Base-by-base conservation (phyloP, 2,329 filamentous ascomycete species). In the Aspergillus chevalieri region DNA sequence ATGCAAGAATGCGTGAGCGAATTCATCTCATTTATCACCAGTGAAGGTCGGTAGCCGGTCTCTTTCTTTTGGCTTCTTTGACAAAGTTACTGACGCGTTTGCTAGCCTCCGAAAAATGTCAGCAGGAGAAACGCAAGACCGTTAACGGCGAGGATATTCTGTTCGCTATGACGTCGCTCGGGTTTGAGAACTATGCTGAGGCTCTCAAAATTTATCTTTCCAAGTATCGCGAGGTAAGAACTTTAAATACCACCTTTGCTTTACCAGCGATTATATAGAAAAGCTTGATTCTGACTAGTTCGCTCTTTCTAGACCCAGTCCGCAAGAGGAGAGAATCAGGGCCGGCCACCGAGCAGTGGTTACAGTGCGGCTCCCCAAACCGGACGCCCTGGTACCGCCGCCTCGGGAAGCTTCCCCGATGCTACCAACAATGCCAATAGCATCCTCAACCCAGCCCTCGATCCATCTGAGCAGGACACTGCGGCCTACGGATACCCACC, bases 1-100 rank as follows among this genome's bases (percentile, higher is more conserved):
- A 97, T 98, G 93, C 93, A 98, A 72, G 93, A 98, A 73, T 98
- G 93, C 67, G 93, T 98, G 51, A 96, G 91, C 83, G 93, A 98
- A 75, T 98, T 98, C 73, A 98, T 98, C 77, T 95, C 89, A 6
- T 98, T 98, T 78, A 97, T 98, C 68, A 98, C 93, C 33, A 97
- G 92, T 71, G 93, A 98, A 80, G 93, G 93, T 95, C 71, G 67
- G 86, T 76, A 5, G 8, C 22, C 15, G 38, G 14, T 46, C 34
- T 36, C 43, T 36, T 42, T 48, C n/a, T 4, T 39, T 10, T 46
- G 36, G 47, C 26, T 17, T 42, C 36, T 36, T 17, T 54, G 19
- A 56, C 28, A 10, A 12, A 19, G 15, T 15, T 21, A 12, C 38
- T 46, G 17, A 30, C 12, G 4, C 26, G n/a, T 53, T 49, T 30